A percentile compares a stretch with the other conserved stretches of the same genome.
Evolutionary conservation across 2,329 filamentous ascomycete species (phyloP).

Genomic region (Pseudogymnoascus sp.): DNA sequence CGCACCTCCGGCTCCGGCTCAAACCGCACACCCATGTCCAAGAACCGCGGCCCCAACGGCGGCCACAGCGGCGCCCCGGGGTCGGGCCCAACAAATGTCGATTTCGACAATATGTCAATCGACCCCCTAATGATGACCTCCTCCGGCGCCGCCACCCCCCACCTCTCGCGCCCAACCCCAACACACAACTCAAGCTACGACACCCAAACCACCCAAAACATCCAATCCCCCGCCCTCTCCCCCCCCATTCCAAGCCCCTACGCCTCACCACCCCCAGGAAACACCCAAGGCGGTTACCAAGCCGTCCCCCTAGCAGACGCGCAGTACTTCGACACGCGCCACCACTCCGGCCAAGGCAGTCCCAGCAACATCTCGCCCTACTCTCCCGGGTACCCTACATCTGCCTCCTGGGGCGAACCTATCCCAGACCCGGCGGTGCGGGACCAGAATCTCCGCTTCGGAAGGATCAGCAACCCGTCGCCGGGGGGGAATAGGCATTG

Average conservation of each 20-base stretch:
- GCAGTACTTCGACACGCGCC: conserved; percentile 12
- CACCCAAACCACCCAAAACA: conserved; percentile 17
- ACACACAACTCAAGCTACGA: conserved; percentile 15
- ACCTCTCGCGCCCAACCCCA: conserved; percentile 13
- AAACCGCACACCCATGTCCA: neutral
- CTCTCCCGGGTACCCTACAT: neutral
- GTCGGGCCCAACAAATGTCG: conserved; percentile 15
- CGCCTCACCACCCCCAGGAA: conserved; percentile 2
- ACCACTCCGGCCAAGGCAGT: conserved; percentile 11
- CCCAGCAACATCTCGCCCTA: neutral
- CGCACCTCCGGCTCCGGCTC: neutral
- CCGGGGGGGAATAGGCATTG: neutral
- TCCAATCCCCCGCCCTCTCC: conserved; percentile 16
- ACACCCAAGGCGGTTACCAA: conserved; percentile 17
- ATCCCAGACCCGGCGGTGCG: conserved; percentile 5
- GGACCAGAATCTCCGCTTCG: conserved; percentile 15
- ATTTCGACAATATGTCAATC: conserved; percentile 19
- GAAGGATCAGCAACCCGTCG: neutral
- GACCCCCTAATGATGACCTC: conserved; percentile 25
- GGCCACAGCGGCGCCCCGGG: conserved; percentile 2
- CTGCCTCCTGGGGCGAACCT: neutral
- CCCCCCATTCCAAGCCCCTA: conserved; percentile 17
- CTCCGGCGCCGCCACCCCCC: conserved; percentile 16
- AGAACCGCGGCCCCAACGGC: neutral
- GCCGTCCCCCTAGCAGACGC: conserved; percentile 19